A percentile compares a stretch with the other conserved stretches of the same genome.
These are phyloP conservation scores for Chytriomyces hyalinus DNA, from an alignment of 192 early-diverging fungal genomes.

Conservation along the genomic window DNA sequence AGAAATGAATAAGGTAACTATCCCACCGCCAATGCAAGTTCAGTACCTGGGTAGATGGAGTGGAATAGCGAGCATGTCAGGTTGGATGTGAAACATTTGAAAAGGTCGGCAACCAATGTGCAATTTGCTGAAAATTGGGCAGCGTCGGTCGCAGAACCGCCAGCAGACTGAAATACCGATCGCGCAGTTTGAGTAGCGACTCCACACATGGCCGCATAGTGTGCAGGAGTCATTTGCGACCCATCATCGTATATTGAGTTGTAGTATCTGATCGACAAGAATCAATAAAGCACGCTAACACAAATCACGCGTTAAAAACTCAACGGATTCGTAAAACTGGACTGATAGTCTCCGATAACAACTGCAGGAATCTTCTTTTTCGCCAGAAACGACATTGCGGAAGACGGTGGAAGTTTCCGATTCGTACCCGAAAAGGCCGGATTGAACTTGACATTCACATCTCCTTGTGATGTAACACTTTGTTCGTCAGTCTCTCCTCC, in stretches of 20 bases:
- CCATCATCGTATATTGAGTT: slow-evolving; percentile 69
- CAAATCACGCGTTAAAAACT: slow-evolving; percentile 28
- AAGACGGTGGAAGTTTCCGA: slow-evolving; percentile 69
- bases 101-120: slow-evolving; percentile 50
- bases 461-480: too few species aligned
- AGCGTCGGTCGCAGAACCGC: slow-evolving; percentile 51
- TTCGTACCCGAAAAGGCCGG: slow-evolving; percentile 22
- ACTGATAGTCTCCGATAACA: slow-evolving; percentile 67
- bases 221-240: slow-evolving; percentile 38
- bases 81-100: slow-evolving; percentile 71
- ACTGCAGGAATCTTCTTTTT: slow-evolving; percentile 68
- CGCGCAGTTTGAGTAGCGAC: slow-evolving; percentile 66
- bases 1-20: not conserved
- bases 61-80: slow-evolving; percentile 57
- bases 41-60: slow-evolving; percentile 25
- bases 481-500: too few species aligned
- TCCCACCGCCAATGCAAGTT: not conserved
- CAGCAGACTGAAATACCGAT: slow-evolving; percentile 60
- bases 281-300: not conserved
- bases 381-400: slow-evolving; percentile 72
- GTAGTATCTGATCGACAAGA: slow-evolving; percentile 53
- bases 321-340: slow-evolving; percentile 55
- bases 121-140: slow-evolving; percentile 57
- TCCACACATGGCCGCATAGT: slow-evolving; percentile 60
- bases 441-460: not conserved